phyloP scores from a whole-genome alignment of 345 rosid species.

The Citrus reticulata region DNA sequence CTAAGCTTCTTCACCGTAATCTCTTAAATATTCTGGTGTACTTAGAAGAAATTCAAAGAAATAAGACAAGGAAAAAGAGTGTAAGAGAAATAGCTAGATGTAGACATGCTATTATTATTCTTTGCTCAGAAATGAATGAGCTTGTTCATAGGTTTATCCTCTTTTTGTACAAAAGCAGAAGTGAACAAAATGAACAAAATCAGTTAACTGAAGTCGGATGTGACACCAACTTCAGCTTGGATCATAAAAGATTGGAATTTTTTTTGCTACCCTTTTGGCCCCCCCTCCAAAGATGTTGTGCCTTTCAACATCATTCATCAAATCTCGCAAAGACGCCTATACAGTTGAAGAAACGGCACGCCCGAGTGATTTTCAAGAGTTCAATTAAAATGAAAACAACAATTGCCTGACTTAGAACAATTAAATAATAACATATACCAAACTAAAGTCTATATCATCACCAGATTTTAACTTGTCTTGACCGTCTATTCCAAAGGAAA shows the following conservation, averaged over 20 bases:
- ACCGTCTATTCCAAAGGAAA: not conserved
- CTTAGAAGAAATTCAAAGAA: not conserved
- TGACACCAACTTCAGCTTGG: not conserved
- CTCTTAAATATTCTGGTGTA: not conserved
- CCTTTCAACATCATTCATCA: too few species aligned
- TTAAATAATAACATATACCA: too few species aligned
- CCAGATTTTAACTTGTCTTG: not conserved
- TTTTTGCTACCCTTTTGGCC: too few species aligned
- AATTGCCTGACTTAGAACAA: too few species aligned
- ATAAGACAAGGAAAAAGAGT: not conserved
- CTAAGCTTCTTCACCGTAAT: slow-evolving; percentile 16
- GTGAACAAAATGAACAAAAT: slow-evolving; percentile 7
- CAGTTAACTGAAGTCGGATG: not conserved
- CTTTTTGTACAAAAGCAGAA: slow-evolving; percentile 5
- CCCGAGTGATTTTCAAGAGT: too few species aligned
- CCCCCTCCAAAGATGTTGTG: too few species aligned
- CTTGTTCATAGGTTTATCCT: slow-evolving; percentile 19
- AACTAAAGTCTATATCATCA: too few species aligned
- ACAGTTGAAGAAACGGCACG: too few species aligned
- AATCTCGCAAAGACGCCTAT: too few species aligned
- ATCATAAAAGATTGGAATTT: not conserved
- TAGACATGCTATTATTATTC: slow-evolving; percentile 18
- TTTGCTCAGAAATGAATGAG: slow-evolving; percentile 33
- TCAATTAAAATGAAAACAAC: too few species aligned
- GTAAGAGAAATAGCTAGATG: not conserved